A percentile compares a stretch with the other conserved stretches of the same genome.
Evolutionary conservation across 1,284 basidiomycete species (phyloP).

Genomic region (Cryptococcus maquisensis): DNA sequence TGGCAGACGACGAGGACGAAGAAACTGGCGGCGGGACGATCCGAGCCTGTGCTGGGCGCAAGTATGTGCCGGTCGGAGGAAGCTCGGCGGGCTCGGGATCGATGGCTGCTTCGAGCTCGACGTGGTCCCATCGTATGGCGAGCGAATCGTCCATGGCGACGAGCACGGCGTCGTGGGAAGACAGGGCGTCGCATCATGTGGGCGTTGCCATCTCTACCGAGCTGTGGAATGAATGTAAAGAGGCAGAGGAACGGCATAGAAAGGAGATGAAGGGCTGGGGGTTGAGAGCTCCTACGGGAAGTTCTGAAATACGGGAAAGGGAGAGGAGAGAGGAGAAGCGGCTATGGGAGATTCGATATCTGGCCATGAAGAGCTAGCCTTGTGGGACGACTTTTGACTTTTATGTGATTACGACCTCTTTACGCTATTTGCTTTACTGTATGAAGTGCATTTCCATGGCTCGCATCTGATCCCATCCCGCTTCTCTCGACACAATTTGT

Average conservation of each 20-base stretch:
- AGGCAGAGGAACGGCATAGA: conserved; percentile 73
- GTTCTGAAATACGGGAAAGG: conserved; percentile 24
- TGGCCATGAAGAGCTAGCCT: conserved; percentile 26
- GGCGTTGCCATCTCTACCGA: conserved; percentile 52
- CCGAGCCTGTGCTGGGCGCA: conserved; percentile 33
- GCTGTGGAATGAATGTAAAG: conserved; percentile 65
- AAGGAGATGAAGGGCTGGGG: conserved; percentile 76
- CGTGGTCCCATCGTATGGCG: conserved; percentile 57
- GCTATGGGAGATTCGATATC: conserved; percentile 46
- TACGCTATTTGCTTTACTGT: too few relatives aligned
- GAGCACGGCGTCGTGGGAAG: conserved; percentile 2
- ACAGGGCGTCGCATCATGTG: neutral
- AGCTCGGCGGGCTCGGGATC: neutral
- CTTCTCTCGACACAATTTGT: too few relatives aligned
- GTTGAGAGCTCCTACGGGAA: conserved; percentile 9
- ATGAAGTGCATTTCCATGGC: too few relatives aligned
- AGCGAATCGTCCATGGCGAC: conserved; percentile 55
- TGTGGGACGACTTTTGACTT: too few relatives aligned
- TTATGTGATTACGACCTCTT: too few relatives aligned
- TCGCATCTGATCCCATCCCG: too few relatives aligned
- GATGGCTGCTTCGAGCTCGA: conserved; percentile 54
- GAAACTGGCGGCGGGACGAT: conserved; percentile 67
- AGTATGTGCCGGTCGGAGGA: conserved; percentile 25
- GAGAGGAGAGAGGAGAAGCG: conserved; percentile 41
- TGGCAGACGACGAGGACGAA: conserved; percentile 80